Percentiles rank a stretch among this genome's conserved stretches.
These are phyloP conservation scores for Aspergillus sclerotioniger DNA, from an alignment of 495 filamentous ascomycete genomes.

Conservation along the genomic window DNA sequence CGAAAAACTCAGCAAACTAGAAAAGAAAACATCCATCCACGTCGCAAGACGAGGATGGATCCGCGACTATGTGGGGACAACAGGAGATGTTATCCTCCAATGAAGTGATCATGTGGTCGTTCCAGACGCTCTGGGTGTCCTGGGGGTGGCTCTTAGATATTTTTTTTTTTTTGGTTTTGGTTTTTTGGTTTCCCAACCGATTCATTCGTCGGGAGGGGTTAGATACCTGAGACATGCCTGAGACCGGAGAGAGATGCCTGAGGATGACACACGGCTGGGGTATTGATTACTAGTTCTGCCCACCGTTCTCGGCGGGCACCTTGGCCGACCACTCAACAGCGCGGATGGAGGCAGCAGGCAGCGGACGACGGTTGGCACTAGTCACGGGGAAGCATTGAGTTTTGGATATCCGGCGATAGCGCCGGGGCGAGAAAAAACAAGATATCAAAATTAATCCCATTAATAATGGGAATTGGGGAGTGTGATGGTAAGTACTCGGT, in stretches of 20 bases:
- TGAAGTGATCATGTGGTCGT: slow-evolving; percentile 2
- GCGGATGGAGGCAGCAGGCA: no score
- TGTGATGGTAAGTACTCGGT: background rate
- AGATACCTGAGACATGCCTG: background rate
- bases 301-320: no score
- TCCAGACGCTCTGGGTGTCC: background rate
- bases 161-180: background rate
- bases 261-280: background rate
- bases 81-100: background rate
- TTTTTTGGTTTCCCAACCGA: background rate
- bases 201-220: background rate
- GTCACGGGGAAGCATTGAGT: background rate
- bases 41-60: background rate
- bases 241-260: background rate
- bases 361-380: background rate
- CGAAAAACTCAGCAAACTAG: background rate
- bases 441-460: background rate
- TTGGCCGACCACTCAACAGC: no score
- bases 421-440: background rate
- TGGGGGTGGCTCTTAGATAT: background rate
- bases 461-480: slow-evolving; percentile 5
- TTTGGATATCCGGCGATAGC: background rate
- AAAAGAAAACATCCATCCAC: background rate
- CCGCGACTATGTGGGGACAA: background rate
- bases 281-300: no score